Evolutionary conservation across 1,284 basidiomycete genomes (phyloP), one percentile per base, ranked within the genome.

Genomic region (Prillingera fragicola): DNA sequence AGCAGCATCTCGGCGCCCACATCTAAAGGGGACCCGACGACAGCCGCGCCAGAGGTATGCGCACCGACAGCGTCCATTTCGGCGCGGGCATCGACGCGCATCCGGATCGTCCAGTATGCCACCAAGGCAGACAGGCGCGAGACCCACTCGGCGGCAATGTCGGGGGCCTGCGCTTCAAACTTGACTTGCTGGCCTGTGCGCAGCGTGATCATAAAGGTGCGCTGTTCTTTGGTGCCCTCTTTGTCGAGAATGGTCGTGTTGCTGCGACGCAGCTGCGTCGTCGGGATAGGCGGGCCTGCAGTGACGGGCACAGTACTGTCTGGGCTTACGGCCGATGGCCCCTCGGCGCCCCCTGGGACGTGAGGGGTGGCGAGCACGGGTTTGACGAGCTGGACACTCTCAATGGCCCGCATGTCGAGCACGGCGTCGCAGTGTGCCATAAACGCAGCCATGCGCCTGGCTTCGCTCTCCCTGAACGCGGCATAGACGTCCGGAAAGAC

Each of bases 111-210:
- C 67, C 67, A 70, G 38, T 67, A 72, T 15, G 42, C 39, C 31
- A 46, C 54, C n/a, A 69, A 45, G 7, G 44, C 45, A 1, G 22
- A 37, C 28, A 72, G 41, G 17, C 60, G 43, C 13, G 50, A 53
- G 19, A 68, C 59, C 70, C 70, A 72, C 48, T 70, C 69, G 21
- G 51, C 33, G 0, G 68, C 67, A 12, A 62, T 49, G 2, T 48
- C 50, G 1, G 44, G 33, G 2, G 60, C 53, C 22, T 56, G 48
- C 8, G 67, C 64, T 47, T 59, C 48, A 27, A 54, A 40, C 14
- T 42, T 26, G 6, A 4, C 27, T 14, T 27, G 25, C 8, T 26
- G 37, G 10, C 50, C 51, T 4, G 50, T 37, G 1, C 47, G 41
- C 0, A 70, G 32, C 5, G 33, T 29, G 9, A 70, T 50, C 27